Conservation (phyloP, 2,329 filamentous ascomycete species). For the Fusarium buxicola region DNA sequence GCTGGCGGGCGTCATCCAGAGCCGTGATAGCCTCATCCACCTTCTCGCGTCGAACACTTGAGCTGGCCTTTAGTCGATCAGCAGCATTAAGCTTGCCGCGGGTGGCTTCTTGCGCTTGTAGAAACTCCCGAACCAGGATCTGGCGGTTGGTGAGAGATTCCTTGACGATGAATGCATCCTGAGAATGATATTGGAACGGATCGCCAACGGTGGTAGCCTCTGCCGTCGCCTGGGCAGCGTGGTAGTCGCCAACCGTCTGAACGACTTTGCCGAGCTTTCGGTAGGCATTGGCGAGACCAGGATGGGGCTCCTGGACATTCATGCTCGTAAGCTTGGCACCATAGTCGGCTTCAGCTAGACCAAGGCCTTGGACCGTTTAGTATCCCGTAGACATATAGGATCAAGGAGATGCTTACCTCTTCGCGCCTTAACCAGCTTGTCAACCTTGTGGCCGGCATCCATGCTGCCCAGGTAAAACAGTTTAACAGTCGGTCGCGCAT, state of each 20-base stretch:
- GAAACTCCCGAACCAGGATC: conserved; percentile 91
- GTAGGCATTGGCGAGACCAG: conserved; percentile 88
- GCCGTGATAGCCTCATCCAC: conserved; percentile 96
- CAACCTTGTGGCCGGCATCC: conserved; percentile 97
- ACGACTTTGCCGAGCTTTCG: conserved; percentile 94
- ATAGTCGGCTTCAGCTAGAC: conserved; percentile 91
- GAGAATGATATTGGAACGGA: conserved; percentile 92
- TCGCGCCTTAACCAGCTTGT: conserved; percentile 90
- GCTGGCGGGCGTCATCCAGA: conserved; percentile 85
- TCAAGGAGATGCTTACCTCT: conserved; percentile 72
- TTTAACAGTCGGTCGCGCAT: conserved; percentile 91
- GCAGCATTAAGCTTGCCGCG: conserved; percentile 86
- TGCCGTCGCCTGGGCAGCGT: conserved; percentile 94
- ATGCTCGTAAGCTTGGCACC: conserved; percentile 90
- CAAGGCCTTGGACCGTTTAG: conserved; percentile 74
- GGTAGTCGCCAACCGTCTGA: conserved; percentile 93
- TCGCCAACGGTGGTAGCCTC: conserved; percentile 96
- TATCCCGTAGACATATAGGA: conserved; percentile 1
- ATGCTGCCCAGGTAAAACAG: conserved; percentile 95
- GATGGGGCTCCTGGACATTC: conserved; percentile 90
- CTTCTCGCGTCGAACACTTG: conserved; percentile 91
- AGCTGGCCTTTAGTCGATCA: conserved; percentile 87
- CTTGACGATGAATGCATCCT: conserved; percentile 97
- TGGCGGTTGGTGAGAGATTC: conserved; percentile 98
- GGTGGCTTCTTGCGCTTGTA: conserved; percentile 89